Evolutionary conservation across 495 filamentous ascomycete genomes (phyloP), one percentile per base, ranked within the genome.

Genomic region (Penicillium taxi): DNA sequence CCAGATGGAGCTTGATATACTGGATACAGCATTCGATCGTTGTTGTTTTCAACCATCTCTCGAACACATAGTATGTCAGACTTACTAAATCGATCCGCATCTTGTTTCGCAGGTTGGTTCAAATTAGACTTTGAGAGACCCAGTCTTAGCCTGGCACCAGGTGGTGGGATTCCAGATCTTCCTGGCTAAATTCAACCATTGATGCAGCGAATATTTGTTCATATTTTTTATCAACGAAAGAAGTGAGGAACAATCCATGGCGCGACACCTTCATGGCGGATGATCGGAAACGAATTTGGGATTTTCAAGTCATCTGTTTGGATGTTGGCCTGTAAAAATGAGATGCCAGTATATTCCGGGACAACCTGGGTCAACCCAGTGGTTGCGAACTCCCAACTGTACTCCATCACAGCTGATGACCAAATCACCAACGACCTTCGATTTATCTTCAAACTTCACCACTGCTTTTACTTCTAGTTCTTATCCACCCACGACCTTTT

Each of bases 361-460:
- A 6, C 66, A 57, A 6, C 53, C 53, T 0, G 67, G 65, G 40
- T 77, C 73, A 21, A 81, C 65, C 45, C 70, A 73, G 11, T 59
- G 50, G 12, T 61, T 64, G 8, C 77, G 69, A 7, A 72, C 64
- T 12, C 63, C 61, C 1, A 75, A 80, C 52, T 77, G 72, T n/a
- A 80, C 74, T 4, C 78, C 78, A 43, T 82, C 78, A 49, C 75
- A 79, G 28, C 75, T 77, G 6, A 80, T 50, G 2, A 81, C 55
- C 4, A 81, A 48, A 37, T 80, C 72, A 0, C 63, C 74, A 16
- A 55, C 52, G 0, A 61, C 69, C 3, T 55, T 50, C 0, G 60
- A 59, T 3, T 70, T 68, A 47, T 74, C 71, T 18, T 66, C 51
- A 47, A 81, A 80, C 17, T 58, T 50, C 9, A 75, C 45, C 6